Conservation (phyloP, 2,329 filamentous ascomycete species). For the Apiospora marii region DNA sequence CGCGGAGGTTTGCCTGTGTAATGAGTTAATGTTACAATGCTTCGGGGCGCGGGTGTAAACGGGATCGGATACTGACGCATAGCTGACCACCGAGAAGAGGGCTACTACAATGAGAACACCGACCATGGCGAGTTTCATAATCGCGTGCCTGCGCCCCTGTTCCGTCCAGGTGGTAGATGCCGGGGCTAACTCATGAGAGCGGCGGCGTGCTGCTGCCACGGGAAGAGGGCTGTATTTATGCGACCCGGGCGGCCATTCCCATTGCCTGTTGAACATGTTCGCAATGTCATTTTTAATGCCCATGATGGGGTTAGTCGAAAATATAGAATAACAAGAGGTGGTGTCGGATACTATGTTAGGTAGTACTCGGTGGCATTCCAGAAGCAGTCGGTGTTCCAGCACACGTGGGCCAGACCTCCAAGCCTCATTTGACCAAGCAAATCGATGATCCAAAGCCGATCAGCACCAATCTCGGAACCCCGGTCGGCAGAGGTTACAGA, state of each 20-base stretch:
- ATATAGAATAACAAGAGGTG: not conserved
- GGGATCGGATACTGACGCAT: constrained; percentile 24
- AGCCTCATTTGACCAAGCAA: not conserved
- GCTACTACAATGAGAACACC: constrained; percentile 21
- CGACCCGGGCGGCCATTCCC: constrained; percentile 13
- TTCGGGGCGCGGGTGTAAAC: not conserved
- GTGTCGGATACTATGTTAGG: not conserved
- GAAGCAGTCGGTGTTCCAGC: constrained; percentile 1
- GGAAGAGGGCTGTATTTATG: constrained; percentile 30
- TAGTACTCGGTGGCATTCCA: not conserved
- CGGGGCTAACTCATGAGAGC: not conserved
- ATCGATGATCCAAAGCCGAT: not conserved
- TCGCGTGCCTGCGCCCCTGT: constrained; percentile 22
- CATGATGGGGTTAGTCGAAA: constrained; percentile 6
- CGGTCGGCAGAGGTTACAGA: not conserved
- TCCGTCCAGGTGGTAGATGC: not conserved
- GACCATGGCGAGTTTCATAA: constrained; percentile 26
- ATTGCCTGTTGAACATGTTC: not conserved
- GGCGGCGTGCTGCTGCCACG: not conserved
- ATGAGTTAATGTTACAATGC: not conserved
- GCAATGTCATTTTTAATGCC: not conserved
- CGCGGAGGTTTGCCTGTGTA: constrained; percentile 31
- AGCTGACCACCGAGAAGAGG: constrained; percentile 25
- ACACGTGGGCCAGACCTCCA: constrained; percentile 4
- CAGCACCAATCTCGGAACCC: not conserved